These are phyloP conservation scores for Pleodorina starrii DNA, from an alignment of 139 green algal genomes.

Conservation along the genomic window DNA sequence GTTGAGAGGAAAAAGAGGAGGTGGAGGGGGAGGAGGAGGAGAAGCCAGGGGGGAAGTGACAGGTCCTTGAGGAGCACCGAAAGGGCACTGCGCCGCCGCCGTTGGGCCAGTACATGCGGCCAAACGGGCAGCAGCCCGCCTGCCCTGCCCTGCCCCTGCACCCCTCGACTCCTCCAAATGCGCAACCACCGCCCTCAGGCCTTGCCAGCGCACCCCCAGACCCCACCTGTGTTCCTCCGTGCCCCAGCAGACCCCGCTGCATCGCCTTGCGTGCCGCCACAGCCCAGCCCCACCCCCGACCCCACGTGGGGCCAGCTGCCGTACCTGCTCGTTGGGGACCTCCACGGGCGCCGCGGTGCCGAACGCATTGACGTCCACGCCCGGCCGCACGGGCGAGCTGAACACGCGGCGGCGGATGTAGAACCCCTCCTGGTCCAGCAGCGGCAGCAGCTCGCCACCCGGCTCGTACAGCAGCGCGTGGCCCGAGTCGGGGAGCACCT, in stretches of 20 bases:
- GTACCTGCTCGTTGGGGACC: constrained; percentile 38
- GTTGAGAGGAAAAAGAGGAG: not conserved
- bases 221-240: not conserved
- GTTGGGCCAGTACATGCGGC: no score
- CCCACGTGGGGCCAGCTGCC: not conserved
- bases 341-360: constrained; percentile 45
- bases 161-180: not conserved
- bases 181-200: not conserved
- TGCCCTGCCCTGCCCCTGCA: not conserved
- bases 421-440: constrained; percentile 52
- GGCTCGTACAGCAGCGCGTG: constrained; percentile 51
- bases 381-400: constrained; percentile 34
- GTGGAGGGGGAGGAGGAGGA: not conserved
- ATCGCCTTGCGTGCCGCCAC: no score
- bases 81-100: no score
- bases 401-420: constrained; percentile 36
- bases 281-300: not conserved
- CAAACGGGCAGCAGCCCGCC: no score
- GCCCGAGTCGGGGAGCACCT: constrained; percentile 47
- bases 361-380: constrained; percentile 32
- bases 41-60: not conserved
- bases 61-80: not conserved
- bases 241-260: not conserved
- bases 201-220: not conserved
- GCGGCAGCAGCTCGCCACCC: constrained; percentile 24